These are phyloP conservation scores for Aspergillus hiratsukae DNA, from an alignment of 2,329 filamentous ascomycete genomes.

Conservation along the genomic window DNA sequence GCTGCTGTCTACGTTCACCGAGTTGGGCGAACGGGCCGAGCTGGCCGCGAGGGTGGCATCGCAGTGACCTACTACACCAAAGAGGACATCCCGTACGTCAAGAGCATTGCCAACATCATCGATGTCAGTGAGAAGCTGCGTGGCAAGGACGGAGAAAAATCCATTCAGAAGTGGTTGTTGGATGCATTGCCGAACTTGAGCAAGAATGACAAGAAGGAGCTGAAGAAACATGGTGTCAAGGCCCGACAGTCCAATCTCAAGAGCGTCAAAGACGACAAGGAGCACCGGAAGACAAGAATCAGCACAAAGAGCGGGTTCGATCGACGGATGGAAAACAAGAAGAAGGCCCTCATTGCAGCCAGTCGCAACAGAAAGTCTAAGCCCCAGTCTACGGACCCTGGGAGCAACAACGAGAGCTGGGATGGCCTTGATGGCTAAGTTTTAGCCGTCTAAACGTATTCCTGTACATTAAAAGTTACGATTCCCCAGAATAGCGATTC, in stretches of 20 bases:
- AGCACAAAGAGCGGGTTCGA: conserved; percentile 56
- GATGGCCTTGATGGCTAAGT: conserved; percentile 37
- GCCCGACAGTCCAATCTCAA: conserved; percentile 52
- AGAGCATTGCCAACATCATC: conserved; percentile 90
- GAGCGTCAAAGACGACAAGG: conserved; percentile 39
- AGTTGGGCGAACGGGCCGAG: conserved; percentile 83
- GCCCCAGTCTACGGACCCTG: conserved; percentile 13
- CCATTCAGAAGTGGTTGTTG: conserved; percentile 78
- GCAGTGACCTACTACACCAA: conserved; percentile 94
- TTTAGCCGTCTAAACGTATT: not conserved
- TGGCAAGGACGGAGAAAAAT: conserved; percentile 47
- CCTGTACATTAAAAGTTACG: conserved; percentile 18
- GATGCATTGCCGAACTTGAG: conserved; percentile 77
- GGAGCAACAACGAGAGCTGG: conserved; percentile 33
- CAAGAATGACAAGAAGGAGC: conserved; percentile 76
- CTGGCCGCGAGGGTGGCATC: conserved; percentile 79
- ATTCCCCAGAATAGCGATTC: conserved; percentile 12
- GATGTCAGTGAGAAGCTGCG: conserved; percentile 71
- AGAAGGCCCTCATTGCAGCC: conserved; percentile 41
- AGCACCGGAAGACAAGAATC: conserved; percentile 60
- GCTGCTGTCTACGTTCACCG: conserved; percentile 89
- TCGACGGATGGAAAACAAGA: conserved; percentile 42
- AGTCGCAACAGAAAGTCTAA: conserved; percentile 34
- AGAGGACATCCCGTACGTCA: conserved; percentile 86
- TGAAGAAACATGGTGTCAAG: conserved; percentile 79